Evolutionary conservation across 345 rosid species (phyloP), one percentile per base, ranked within the genome.

Genomic region (Raphanus sativus): DNA sequence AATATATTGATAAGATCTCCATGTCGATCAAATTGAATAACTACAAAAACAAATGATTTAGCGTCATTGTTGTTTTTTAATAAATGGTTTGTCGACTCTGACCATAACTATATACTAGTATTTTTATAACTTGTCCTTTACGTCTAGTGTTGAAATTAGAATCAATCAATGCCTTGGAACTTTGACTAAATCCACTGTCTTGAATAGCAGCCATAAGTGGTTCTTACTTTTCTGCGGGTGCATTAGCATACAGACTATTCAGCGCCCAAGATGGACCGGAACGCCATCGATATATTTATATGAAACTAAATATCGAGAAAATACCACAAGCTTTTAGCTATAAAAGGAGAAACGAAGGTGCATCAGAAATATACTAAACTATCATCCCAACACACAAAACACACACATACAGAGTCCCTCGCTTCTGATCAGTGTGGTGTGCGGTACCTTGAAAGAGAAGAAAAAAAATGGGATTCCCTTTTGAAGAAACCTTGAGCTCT

Each of bases 301-400:
- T 28, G 48, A 40, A 42, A 45, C 42, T 8, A n/a, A 61, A 33
- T 25, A 67, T 17, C n/a, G 38, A 70, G 9, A 36, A 16, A 56
- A 34, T 7, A 28, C 11, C n/a, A 7, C 9, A 21, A 67, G 16
- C 12, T 45, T n/a, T 68, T 48, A 32, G 21, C 56, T 69, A 76
- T 76, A 76, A 30, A 76, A 76, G 65, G 75, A 50, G 75, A 61
- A 3, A 25, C 30, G 13, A 70, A 26, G 75, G 64, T 26, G 40
- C 65, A 38, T 42, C 13, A 32, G n/a, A 66, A 38, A 40, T 28
- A 42, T 75, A 58, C 61, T 24, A 60, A 69, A 25, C 15, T 67
- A 24, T 60, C 62, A 60, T 67, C 62, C 21, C 74, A 32, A 60
- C 79, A 75, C 61, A 25, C 52, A 21, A 67, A 16, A 58, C 12